Percentiles rank a stretch among this genome's conserved stretches.
Conservation (phyloP, 441 rosid species). For the Melastoma candidum region DNA sequence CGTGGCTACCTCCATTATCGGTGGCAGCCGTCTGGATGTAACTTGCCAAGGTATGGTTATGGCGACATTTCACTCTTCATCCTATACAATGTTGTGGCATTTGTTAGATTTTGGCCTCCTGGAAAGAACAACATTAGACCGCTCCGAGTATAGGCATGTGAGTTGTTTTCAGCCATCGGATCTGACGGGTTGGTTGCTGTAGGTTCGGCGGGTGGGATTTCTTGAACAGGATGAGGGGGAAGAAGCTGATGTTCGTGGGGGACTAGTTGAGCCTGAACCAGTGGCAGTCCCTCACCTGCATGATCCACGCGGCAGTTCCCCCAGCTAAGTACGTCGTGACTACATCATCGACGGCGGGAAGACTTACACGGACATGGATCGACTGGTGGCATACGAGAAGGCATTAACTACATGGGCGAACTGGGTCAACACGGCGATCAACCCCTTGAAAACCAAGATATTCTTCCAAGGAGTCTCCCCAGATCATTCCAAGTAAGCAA, state of each 20-base stretch:
- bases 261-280: slow-evolving; percentile 50
- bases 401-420: slow-evolving; percentile 44
- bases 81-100: neutral
- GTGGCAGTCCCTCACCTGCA: slow-evolving; percentile 62
- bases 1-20: slow-evolving; percentile 23
- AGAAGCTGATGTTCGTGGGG: slow-evolving; percentile 49
- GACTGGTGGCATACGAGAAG: slow-evolving; percentile 39
- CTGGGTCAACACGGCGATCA: slow-evolving; percentile 32
- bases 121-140: neutral
- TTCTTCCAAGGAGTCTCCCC: slow-evolving; percentile 57
- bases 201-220: slow-evolving; percentile 37
- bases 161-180: neutral
- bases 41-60: slow-evolving; percentile 23
- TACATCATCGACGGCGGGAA: slow-evolving; percentile 19
- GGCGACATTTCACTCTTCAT: too few species aligned
- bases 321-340: slow-evolving; percentile 10
- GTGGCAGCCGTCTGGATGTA: slow-evolving; percentile 28
- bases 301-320: slow-evolving; percentile 38
- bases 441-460: slow-evolving; percentile 29
- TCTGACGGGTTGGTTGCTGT: neutral
- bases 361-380: slow-evolving; percentile 34
- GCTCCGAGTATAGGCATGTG: neutral
- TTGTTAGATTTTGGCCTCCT: neutral
- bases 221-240: slow-evolving; percentile 25
- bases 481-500: slow-evolving; percentile 34